These are phyloP conservation scores for Ophiostoma himal-ulmi DNA, from an alignment of 2,329 filamentous ascomycete species.

Conservation along the genomic window DNA sequence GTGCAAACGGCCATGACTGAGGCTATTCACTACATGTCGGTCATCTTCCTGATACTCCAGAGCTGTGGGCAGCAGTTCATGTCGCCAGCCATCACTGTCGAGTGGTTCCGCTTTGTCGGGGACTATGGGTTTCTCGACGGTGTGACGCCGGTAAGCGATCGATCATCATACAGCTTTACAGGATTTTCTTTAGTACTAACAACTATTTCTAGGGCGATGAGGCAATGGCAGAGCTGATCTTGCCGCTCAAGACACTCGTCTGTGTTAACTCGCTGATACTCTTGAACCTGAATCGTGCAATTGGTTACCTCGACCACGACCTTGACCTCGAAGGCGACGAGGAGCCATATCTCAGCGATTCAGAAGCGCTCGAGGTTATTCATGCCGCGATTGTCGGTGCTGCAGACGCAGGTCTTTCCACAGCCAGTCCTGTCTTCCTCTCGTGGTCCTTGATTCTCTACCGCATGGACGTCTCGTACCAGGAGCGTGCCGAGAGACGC, in stretches of 20 bases:
- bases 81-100: conserved; percentile 52
- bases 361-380: conserved; percentile 63
- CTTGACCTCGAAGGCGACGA: conserved; percentile 39
- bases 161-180: not conserved
- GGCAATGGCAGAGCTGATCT: conserved; percentile 45
- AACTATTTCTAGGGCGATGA: conserved; percentile 34
- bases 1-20: conserved; percentile 60
- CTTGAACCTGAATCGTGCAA: conserved; percentile 58
- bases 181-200: conserved; percentile 8
- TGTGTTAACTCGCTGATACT: conserved; percentile 66
- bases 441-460: conserved; percentile 75
- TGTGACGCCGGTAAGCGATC: conserved; percentile 49
- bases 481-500: conserved; percentile 55
- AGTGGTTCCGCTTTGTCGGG: conserved; percentile 71
- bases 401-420: conserved; percentile 49
- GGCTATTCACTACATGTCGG: conserved; percentile 64
- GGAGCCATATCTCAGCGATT: conserved; percentile 61
- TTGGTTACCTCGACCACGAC: conserved; percentile 52
- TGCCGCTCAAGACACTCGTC: conserved; percentile 63
- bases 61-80: conserved; percentile 50
- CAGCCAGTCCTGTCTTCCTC: conserved; percentile 68
- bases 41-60: conserved; percentile 66
- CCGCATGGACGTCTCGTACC: conserved; percentile 59
- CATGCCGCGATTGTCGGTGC: conserved; percentile 64
- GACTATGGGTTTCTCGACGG: conserved; percentile 63